Percentiles rank a stretch among this genome's conserved stretches.
phyloP scores from a whole-genome alignment of 2,329 filamentous ascomycete species.

The Penicillium digitatum region DNA sequence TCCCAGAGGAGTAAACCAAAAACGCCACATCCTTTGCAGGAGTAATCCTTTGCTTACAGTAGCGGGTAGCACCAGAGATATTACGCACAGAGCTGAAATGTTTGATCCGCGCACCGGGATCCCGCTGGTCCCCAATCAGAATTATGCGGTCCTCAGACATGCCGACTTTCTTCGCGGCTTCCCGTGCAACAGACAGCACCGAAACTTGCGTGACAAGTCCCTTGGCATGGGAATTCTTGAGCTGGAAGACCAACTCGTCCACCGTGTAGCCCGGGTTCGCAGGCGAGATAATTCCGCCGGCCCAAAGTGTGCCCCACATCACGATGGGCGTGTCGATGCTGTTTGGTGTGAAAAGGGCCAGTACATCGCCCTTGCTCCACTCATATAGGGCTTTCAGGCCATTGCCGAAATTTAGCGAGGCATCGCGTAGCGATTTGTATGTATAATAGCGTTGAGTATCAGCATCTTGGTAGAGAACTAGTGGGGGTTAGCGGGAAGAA shows the following conservation, averaged over 20 bases:
- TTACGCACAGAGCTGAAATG: conserved; percentile 71
- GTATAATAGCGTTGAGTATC: conserved; percentile 68
- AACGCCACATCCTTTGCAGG: conserved; percentile 73
- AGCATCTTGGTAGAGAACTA: conserved; percentile 75
- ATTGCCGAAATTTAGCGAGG: conserved; percentile 71
- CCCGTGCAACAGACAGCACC: conserved; percentile 60
- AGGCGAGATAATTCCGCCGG: conserved; percentile 75
- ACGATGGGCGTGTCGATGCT: conserved; percentile 75
- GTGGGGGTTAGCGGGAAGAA: conserved; percentile 10
- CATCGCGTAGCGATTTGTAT: conserved; percentile 61
- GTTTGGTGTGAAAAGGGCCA: conserved; percentile 81
- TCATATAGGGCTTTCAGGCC: conserved; percentile 70
- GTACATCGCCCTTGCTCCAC: conserved; percentile 79
- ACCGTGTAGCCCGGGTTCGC: conserved; percentile 84
- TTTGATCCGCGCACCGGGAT: conserved; percentile 57
- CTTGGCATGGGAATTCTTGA: conserved; percentile 72
- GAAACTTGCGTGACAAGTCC: conserved; percentile 69
- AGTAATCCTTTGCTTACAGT: conserved; percentile 59
- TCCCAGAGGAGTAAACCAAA: conserved; percentile 83
- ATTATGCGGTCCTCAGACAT: conserved; percentile 70
- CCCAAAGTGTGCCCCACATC: conserved; percentile 77
- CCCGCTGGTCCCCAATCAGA: conserved; percentile 62
- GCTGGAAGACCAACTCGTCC: conserved; percentile 78
- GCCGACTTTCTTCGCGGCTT: conserved; percentile 66
- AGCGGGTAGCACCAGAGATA: conserved; percentile 56